phyloP scores from a whole-genome alignment of 805 yeast genomes.

The Pichia exigua region DNA sequence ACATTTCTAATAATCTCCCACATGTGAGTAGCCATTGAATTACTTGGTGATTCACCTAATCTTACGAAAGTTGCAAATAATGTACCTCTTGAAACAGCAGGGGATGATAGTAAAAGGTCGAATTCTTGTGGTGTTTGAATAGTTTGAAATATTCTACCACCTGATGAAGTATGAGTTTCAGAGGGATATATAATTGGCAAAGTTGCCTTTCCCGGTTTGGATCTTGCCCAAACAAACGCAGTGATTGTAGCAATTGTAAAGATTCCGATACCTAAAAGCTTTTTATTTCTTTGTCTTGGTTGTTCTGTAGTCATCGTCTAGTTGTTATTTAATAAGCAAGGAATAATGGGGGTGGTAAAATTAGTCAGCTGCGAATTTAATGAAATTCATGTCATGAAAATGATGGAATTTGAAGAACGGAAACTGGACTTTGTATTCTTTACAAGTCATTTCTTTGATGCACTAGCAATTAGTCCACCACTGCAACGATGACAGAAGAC shows the following conservation, averaged over 20 bases:
- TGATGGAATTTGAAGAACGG: no score
- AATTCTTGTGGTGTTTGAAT: slow-evolving; percentile 54
- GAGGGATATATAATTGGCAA: slow-evolving; percentile 28
- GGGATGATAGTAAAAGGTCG: slow-evolving; percentile 34
- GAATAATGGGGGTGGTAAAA: not conserved
- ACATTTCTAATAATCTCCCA: slow-evolving; percentile 24
- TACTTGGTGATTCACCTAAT: slow-evolving; percentile 54
- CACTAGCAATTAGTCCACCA: not conserved
- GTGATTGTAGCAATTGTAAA: slow-evolving; percentile 7
- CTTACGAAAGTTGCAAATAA: slow-evolving; percentile 42
- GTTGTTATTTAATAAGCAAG: no score
- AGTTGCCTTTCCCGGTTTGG: slow-evolving; percentile 6
- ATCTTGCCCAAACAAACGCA: not conserved
- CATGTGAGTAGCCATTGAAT: slow-evolving; percentile 54
- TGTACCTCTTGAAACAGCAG: slow-evolving; percentile 7
- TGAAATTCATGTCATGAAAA: not conserved
- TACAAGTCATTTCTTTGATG: no score
- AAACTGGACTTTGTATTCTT: no score
- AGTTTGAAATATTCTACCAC: slow-evolving; percentile 39
- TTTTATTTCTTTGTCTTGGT: not conserved
- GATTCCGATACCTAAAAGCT: slow-evolving; percentile 2
- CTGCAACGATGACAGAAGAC: slow-evolving; percentile 4
- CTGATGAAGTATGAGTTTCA: slow-evolving; percentile 17
- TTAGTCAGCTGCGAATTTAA: slow-evolving; percentile 5
- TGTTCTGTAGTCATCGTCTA: not conserved